These are phyloP conservation scores for Silybum marianum DNA, from an alignment of 129 eudicot genomes.

Conservation along the genomic window DNA sequence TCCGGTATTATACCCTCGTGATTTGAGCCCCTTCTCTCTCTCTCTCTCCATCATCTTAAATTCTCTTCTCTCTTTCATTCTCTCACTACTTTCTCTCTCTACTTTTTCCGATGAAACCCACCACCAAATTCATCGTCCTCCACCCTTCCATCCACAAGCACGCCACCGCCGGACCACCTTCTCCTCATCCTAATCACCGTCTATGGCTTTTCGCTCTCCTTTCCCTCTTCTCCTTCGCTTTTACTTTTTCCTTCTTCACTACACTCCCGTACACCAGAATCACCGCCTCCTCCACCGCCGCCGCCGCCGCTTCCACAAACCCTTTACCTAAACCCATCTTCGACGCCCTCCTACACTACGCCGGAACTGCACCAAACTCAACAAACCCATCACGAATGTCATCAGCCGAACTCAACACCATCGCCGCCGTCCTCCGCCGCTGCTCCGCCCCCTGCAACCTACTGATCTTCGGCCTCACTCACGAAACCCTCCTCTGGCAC, in stretches of 20 bases:
- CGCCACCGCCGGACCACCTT: conserved; percentile 5
- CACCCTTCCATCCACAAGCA: conserved; percentile 57
- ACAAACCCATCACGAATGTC: conserved; percentile 49
- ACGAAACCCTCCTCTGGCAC: conserved; percentile 75
- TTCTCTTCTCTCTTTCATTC: conserved; percentile 17
- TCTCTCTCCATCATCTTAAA: conserved; percentile 23
- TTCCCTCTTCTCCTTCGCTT: conserved; percentile 43
- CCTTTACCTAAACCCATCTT: conserved; percentile 45
- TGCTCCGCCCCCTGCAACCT: conserved; percentile 65
- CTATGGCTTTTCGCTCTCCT: conserved; percentile 36
- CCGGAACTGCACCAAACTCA: conserved; percentile 26
- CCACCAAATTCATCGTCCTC: conserved; percentile 62
- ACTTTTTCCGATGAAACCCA: conserved; percentile 42
- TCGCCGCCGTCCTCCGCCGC: conserved; percentile 56
- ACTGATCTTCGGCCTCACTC: conserved; percentile 73
- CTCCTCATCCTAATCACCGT: conserved; percentile 37
- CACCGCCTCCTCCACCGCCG: conserved; percentile 18
- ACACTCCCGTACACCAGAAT: conserved; percentile 33
- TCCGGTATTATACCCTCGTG: conserved; percentile 23
- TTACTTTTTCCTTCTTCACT: conserved; percentile 45
- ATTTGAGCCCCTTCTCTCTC: conserved; percentile 13
- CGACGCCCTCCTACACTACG: conserved; percentile 72
- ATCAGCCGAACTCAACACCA: conserved; percentile 40
- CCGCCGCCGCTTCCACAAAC: conserved; percentile 23
- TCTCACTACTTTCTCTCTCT: conserved; percentile 25